These are phyloP conservation scores for Jackrogersella multiformis DNA, from an alignment of 495 filamentous ascomycete genomes.

Conservation along the genomic window DNA sequence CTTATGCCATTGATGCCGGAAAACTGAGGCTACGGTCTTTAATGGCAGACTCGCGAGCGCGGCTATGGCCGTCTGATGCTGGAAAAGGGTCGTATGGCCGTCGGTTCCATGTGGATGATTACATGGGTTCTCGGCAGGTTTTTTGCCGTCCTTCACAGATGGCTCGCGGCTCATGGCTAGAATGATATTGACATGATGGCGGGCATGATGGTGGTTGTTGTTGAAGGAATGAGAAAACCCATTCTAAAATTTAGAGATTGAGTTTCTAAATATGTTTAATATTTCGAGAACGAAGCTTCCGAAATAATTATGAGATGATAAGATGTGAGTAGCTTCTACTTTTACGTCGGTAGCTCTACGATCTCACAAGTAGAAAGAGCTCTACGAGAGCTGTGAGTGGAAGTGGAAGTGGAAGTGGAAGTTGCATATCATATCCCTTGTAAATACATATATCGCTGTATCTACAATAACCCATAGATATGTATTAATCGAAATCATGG, in stretches of 20 bases:
- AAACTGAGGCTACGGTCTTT: conserved; percentile 38
- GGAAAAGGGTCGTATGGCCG: conserved; percentile 18
- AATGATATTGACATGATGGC: conserved; percentile 14
- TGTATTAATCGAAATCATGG: conserved; percentile 34
- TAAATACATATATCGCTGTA: conserved; percentile 10
- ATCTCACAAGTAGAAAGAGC: background rate
- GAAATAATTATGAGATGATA: background rate
- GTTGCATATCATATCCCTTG: background rate
- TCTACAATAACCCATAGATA: background rate
- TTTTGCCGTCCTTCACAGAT: conserved; percentile 33
- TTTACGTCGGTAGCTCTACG: background rate
- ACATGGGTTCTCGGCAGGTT: conserved; percentile 3
- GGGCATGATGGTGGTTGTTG: no score
- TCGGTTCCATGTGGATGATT: background rate
- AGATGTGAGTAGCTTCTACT: background rate
- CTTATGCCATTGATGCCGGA: conserved; percentile 45
- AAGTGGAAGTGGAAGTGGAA: background rate
- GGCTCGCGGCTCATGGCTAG: conserved; percentile 23
- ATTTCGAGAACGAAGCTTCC: background rate
- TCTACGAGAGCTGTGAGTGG: background rate
- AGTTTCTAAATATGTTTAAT: background rate
- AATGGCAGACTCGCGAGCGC: conserved; percentile 41
- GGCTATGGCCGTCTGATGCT: conserved; percentile 35
- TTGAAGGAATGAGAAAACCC: background rate
- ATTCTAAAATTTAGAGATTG: background rate